These are phyloP conservation scores for Crithidia mellificae DNA, from an alignment of 208 protist species.

Conservation along the genomic window DNA sequence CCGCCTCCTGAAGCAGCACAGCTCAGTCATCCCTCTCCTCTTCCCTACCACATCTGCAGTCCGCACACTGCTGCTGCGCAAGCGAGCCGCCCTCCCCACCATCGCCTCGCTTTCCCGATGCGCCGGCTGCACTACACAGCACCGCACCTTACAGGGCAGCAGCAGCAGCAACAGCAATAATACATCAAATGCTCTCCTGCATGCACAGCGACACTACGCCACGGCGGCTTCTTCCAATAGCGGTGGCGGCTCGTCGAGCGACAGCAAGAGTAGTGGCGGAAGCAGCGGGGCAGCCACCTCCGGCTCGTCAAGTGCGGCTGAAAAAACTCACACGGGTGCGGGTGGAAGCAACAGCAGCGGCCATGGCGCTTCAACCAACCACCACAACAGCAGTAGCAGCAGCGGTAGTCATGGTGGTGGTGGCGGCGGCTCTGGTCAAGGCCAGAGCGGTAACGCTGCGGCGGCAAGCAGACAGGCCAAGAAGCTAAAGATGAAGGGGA, in stretches of 20 bases:
- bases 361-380: background rate
- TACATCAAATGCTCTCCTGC: background rate
- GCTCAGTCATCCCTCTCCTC: too few species aligned
- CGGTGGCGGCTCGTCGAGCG: background rate
- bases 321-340: too few species aligned
- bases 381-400: background rate
- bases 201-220: constrained; percentile 11
- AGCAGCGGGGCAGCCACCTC: background rate
- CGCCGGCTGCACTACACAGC: too few species aligned
- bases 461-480: constrained; percentile 7
- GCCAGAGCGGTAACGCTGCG: background rate
- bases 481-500: constrained; percentile 9
- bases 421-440: background rate
- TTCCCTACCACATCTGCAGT: too few species aligned
- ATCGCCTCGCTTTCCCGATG: too few species aligned
- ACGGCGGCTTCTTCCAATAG: constrained; percentile 2
- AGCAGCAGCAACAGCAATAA: too few species aligned
- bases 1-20: too few species aligned
- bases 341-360: constrained; percentile 1
- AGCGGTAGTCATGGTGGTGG: background rate
- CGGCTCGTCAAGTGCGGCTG: background rate
- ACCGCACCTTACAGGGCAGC: too few species aligned
- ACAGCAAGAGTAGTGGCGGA: background rate
- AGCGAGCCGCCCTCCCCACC: too few species aligned
- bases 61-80: too few species aligned